Base-by-base conservation (phyloP, 345 rosid species). In the Corchorus olitorius region DNA sequence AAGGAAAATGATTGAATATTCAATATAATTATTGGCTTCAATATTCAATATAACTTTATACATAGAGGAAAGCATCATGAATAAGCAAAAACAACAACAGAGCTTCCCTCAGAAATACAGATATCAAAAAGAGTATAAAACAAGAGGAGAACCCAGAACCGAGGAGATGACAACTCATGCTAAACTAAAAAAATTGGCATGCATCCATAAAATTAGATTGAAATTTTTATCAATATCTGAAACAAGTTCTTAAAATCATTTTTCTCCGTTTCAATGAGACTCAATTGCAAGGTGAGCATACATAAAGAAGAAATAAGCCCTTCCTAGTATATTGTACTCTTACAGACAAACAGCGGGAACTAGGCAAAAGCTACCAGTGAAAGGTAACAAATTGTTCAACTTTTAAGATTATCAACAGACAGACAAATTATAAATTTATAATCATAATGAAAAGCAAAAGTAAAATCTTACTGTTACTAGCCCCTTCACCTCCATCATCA, bases 381-480 rank as follows among this genome's bases (percentile, higher is more conserved):
- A 49, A 49, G 34, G 65, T 8, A 15, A 15, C n/a, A 27, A 4
- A 33, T 22, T 69, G 27, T 69, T 34, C 34, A 17, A 65, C 33
- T 49, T 17, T 33, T 9, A 16, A 15, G 45, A 50, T 50, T 50
- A 69, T 69, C 59, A 39, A 43, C 4, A 9, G 19, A 50, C 8
- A n/a, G 19, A 50, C 14, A 52, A 15, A 69, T 33, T 50, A 16
- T 8, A 52, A 50, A 49, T 41, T 62, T 13, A n/a, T 9, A 5
- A n/a, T 65, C 50, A 41, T 41, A 65, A 41, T 17, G 16, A 20
- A 65, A 19, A 12, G 64, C 14, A 33, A 17, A 15, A 11, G 76
- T 58, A 55, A 67, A 74, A 15, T 60, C 84, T 70, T 85, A 88
- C 93, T 84, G 65, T 70, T 74, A 65, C 73, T 65, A 72, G 72